Conservation (phyloP, 352 stramenopile species). For the Saprolegnia diclina region DNA sequence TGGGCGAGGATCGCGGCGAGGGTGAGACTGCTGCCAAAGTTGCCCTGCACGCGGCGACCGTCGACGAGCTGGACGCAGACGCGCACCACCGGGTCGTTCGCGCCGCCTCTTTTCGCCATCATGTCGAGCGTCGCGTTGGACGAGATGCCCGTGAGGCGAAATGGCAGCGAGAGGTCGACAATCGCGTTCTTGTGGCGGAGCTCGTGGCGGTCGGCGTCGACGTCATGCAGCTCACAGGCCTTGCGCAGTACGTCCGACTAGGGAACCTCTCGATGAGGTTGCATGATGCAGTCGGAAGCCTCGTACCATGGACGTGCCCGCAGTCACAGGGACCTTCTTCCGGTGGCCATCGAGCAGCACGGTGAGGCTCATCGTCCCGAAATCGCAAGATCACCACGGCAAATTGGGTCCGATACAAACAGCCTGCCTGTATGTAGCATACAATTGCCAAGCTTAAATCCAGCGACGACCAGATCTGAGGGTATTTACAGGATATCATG, state of each 20-base stretch:
- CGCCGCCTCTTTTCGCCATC: conserved; percentile 31
- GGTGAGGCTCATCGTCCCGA: conserved; percentile 56
- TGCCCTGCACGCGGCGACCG: conserved; percentile 65
- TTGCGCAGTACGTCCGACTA: conserved; percentile 75
- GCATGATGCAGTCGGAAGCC: not conserved
- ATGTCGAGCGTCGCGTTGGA: conserved; percentile 78
- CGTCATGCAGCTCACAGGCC: conserved; percentile 46
- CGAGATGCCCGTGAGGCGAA: conserved; percentile 77
- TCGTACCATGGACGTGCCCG: conserved; percentile 67
- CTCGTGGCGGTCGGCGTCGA: conserved; percentile 47
- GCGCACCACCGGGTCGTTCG: conserved; percentile 36
- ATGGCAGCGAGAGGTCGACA: conserved; percentile 77
- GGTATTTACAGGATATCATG: too few relatives aligned
- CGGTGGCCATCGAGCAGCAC: conserved; percentile 60
- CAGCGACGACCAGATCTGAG: too few relatives aligned
- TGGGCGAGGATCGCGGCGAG: conserved; percentile 52
- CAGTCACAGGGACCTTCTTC: conserved; percentile 71
- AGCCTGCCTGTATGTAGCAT: not conserved
- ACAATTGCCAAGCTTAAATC: not conserved
- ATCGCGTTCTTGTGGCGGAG: conserved; percentile 56
- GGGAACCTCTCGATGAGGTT: not conserved
- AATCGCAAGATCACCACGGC: conserved; percentile 1
- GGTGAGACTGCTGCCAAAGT: conserved; percentile 48
- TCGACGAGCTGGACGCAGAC: conserved; percentile 75
- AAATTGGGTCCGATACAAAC: not conserved